Base-by-base conservation (phyloP, 345 rosid genomes). In the Aethionema arabicum region DNA sequence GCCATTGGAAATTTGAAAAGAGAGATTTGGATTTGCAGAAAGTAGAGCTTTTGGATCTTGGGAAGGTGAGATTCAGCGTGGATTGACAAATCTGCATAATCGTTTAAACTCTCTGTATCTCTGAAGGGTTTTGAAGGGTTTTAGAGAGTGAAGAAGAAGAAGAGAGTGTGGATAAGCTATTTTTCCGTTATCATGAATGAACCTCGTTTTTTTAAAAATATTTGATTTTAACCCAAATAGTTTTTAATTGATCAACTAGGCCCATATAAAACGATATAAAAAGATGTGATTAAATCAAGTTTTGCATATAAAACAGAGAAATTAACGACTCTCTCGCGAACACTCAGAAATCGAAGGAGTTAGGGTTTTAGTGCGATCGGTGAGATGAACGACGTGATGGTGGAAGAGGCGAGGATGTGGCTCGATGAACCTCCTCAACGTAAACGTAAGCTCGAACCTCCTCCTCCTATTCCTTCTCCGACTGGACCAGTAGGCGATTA, bases 11-110 rank as follows among this genome's bases (percentile, higher is more conserved):
- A 46, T 8, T 14, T 62, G 68, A 10, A 33, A 16, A 41, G 65
- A 51, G 61, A 10, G 8, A 11, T 59, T 10, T 74, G 53, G 65
- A 67, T 70, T 69, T 61, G 55, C 63, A 49, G 68, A 68, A 43
- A 27, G 53, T 60, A 47, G 72, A 79, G 71, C 76, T 81, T 79
- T 46, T 64, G 49, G 81, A 72, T 69, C 77, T 83, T 21, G 85
- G 76, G 66, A 79, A 76, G 58, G 85, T 16, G 77, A 76, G 72
- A 61, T 63, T 63, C 4, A 39, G 69, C 61, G 73, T 72, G 35
- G 74, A 14, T 62, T 75, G 91, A 16, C 83, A 85, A 68, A 81
- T 55, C 77, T 72, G 89, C 95, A 84, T 83, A 58, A 68, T 44
- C 56, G 12, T n/a, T 40, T 21, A 21, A 1, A 1, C 27, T 21